Conservation (phyloP, 345 rosid species). For the Adansonia digitata region DNA sequence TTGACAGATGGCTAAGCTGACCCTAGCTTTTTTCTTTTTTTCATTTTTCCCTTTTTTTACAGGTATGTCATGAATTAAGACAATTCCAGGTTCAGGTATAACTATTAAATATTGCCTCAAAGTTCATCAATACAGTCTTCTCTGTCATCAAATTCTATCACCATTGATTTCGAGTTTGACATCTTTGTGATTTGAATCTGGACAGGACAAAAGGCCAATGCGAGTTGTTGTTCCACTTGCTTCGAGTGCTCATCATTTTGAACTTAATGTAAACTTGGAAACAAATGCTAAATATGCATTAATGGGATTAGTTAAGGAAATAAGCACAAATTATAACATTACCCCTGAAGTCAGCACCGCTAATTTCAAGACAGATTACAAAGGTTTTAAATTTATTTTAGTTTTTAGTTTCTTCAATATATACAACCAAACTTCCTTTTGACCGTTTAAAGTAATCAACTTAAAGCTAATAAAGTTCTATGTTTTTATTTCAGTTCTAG, state of each 20-base stretch:
- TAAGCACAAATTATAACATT: conserved; percentile 30
- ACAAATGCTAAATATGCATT: conserved; percentile 47
- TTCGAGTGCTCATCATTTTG: conserved; percentile 53
- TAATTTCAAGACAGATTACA: conserved; percentile 40
- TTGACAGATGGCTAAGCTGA: conserved; percentile 10
- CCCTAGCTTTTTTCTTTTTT: neutral
- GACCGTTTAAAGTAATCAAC: conserved; percentile 1
- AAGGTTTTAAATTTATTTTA: conserved; percentile 50
- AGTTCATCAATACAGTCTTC: no score
- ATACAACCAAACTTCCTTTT: neutral
- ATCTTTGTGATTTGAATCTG: neutral
- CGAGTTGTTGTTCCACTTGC: conserved; percentile 41
- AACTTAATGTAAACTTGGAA: conserved; percentile 45
- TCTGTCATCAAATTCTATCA: neutral
- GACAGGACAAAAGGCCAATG: conserved; percentile 40
- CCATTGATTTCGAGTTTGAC: neutral
- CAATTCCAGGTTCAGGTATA: conserved; percentile 52
- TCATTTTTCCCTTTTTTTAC: conserved; percentile 1
- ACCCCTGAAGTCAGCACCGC: conserved; percentile 44
- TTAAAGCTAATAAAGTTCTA: conserved; percentile 15
- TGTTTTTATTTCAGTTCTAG: conserved; percentile 38
- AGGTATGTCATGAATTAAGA: conserved; percentile 54
- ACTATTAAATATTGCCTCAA: no score
- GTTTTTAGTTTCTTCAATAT: neutral
- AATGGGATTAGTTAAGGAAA: conserved; percentile 56